Percentiles rank a stretch among this genome's conserved stretches.
These are phyloP conservation scores for Trichosanthes truncata DNA, from an alignment of 306 rosid genomes.

Conservation along the genomic window DNA sequence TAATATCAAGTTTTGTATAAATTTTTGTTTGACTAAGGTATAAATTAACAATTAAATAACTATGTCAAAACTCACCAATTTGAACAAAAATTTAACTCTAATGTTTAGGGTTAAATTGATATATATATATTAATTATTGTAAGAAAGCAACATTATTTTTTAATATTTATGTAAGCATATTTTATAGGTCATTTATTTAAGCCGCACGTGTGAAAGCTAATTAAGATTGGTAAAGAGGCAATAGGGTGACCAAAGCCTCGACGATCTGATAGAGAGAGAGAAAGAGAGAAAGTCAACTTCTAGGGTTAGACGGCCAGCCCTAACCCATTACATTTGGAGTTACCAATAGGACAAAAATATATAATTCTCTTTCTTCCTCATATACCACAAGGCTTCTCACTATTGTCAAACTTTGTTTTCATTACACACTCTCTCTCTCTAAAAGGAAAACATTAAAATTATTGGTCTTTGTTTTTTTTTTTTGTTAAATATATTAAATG, in stretches of 20 bases:
- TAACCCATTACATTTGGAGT: neutral
- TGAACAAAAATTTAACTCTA: too few relatives aligned
- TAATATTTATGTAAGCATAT: neutral
- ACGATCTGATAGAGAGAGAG: neutral
- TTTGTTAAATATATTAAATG: too few relatives aligned
- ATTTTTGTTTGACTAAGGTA: too few relatives aligned
- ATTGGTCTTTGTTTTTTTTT: too few relatives aligned
- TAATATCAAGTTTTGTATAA: too few relatives aligned
- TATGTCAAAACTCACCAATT: too few relatives aligned
- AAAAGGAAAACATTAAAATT: too few relatives aligned
- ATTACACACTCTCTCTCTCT: too few relatives aligned
- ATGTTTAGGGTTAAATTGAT: too few relatives aligned
- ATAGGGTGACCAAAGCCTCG: neutral
- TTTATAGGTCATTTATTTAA: neutral
- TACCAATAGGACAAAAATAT: neutral
- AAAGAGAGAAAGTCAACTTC: neutral
- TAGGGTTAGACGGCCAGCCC: neutral
- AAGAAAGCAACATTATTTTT: neutral
- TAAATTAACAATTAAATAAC: too few relatives aligned
- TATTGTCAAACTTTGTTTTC: too few relatives aligned
- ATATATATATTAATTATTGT: too few relatives aligned
- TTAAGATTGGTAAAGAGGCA: neutral
- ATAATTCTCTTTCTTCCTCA: neutral
- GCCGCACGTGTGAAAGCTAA: constrained; percentile 1
- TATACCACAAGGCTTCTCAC: neutral